Base-by-base conservation (phyloP, 129 eudicot genomes). In the Flaveria ramosissima region DNA sequence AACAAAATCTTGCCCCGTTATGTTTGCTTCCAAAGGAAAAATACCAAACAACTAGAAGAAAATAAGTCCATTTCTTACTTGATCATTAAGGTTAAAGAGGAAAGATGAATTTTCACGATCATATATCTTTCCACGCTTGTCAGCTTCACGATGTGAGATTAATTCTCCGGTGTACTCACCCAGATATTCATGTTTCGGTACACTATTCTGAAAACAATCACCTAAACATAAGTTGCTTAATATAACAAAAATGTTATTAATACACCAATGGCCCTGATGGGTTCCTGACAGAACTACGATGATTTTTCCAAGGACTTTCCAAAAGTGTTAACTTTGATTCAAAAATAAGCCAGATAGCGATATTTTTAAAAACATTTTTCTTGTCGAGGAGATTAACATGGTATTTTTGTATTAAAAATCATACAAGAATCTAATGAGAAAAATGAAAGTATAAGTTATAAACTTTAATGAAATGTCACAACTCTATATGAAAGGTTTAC, bases 161-260 rank as follows among this genome's bases (percentile, higher is more conserved):
- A 94, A 61, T 79, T 94, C 99, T 59, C 99, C 97, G 11, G 89
- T 91, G 82, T 91, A 94, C 90, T 91, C 99, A 3, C 99, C 99
- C 76, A 95, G 96, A 80, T 84, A 89, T 74, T 91, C 99, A 72
- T 95, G 89, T 78, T 95, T 91, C 41, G 82, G 75, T 73, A 95
- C 97, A 45, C 81, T 85, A 81, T 91, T 91, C 99, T 94, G 95
- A 23, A 73, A 48, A 64, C 59, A 5, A 62, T 39, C 9, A 30
- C 57, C 1, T 17, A 75, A 56, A 42, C 1, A 45, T 75, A 57
- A 92, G 86, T 56, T 59, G 12, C 27, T 9, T 27, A 21, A 59
- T 48, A 11, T 60, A 19, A 32, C 46, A 55, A 39, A 23, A 30
- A 24, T 15, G 3, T 62, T 64, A 39, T 4, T 13, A n/a, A 76